phyloP scores from a whole-genome alignment of 2,329 filamentous ascomycete species.

The Chaetomium strumarium region DNA sequence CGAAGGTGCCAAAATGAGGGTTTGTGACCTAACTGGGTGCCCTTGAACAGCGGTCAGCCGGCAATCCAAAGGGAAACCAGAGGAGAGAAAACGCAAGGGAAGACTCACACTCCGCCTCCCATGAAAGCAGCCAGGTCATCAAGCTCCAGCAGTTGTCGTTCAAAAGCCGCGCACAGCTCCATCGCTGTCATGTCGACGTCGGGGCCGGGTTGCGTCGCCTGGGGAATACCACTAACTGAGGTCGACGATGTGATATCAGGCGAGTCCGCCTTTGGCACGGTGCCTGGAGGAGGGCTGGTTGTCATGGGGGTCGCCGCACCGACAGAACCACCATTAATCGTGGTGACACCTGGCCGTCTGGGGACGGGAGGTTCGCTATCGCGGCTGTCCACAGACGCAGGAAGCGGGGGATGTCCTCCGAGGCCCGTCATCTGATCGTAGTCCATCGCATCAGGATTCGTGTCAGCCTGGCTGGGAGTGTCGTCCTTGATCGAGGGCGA shows the following conservation, averaged over 20 bases:
- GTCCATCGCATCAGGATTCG: constrained; percentile 51
- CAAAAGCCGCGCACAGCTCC: constrained; percentile 54
- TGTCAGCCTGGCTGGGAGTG: constrained; percentile 48
- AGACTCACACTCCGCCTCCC: constrained; percentile 51
- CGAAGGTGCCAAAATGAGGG: too few relatives aligned
- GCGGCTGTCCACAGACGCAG: constrained; percentile 37
- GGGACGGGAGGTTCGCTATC: constrained; percentile 48
- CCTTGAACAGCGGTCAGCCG: constrained; percentile 13
- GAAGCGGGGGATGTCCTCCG: constrained; percentile 30
- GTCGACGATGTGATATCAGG: constrained; percentile 27
- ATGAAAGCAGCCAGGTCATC: constrained; percentile 58
- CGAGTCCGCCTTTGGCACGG: constrained; percentile 29
- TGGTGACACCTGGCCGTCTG: constrained; percentile 50
- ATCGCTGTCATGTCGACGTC: constrained; percentile 51
- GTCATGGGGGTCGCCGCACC: constrained; percentile 43
- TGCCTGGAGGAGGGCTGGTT: constrained; percentile 34
- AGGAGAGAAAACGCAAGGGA: constrained; percentile 7
- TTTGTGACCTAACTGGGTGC: constrained; percentile 13
- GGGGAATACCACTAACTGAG: constrained; percentile 23
- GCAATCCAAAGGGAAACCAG: neutral
- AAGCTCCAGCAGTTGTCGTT: constrained; percentile 53
- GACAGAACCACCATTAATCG: constrained; percentile 53
- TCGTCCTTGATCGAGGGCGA: constrained; percentile 49
- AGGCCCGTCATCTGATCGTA: constrained; percentile 43
- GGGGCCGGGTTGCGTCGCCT: constrained; percentile 21